Conservation (phyloP, 148 eudicot genomes). For the Gaultheria prostrata region DNA sequence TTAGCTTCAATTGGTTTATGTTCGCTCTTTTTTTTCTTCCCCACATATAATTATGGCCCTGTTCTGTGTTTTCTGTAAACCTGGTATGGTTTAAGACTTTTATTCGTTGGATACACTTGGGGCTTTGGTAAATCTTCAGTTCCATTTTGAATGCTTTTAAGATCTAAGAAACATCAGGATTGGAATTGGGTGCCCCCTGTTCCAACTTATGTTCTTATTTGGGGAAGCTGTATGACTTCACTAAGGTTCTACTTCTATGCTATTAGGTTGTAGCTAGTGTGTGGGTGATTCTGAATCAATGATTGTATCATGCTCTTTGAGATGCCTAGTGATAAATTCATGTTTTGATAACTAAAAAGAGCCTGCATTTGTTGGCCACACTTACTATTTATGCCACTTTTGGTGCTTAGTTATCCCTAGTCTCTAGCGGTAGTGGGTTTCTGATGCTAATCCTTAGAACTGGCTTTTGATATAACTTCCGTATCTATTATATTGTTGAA, state of each 20-base stretch:
- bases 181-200: neutral
- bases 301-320: neutral
- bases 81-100: neutral
- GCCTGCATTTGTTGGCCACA: neutral
- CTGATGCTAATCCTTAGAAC: neutral
- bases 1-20: neutral
- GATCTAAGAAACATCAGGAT: neutral
- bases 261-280: neutral
- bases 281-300: neutral
- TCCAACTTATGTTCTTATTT: neutral
- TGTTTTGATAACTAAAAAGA: neutral
- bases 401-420: neutral
- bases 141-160: neutral
- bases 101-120: neutral
- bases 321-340: neutral
- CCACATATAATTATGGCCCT: neutral
- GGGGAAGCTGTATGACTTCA: neutral
- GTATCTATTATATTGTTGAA: neutral
- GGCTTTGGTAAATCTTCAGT: neutral
- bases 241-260: neutral
- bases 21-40: neutral
- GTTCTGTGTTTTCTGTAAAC: neutral
- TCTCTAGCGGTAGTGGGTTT: neutral
- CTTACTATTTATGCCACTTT: neutral
- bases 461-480: neutral